Evolutionary conservation across 768 basidiomycete genomes (phyloP).

Genomic region (Pleurotus pulmonarius): DNA sequence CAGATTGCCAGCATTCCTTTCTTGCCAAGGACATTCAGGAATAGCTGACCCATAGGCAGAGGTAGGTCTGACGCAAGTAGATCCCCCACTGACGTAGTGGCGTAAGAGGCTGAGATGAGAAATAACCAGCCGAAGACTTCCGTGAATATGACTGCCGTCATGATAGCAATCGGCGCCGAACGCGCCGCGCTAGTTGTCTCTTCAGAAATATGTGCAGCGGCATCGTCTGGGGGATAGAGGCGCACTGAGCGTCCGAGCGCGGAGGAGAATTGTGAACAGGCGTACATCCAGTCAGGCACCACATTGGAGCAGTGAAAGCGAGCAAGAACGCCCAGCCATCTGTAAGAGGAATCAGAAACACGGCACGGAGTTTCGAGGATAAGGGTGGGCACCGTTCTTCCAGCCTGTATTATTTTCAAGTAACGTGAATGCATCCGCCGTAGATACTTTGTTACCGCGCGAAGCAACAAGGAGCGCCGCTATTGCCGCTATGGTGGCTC

Average conservation of each 20-base stretch:
- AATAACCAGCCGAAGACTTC: conserved; percentile 52
- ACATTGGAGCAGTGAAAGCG: conserved; percentile 62
- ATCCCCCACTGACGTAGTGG: conserved; percentile 42
- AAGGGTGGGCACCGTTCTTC: conserved; percentile 37
- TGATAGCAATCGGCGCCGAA: conserved; percentile 57
- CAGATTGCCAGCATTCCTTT: conserved; percentile 58
- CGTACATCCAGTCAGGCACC: conserved; percentile 63
- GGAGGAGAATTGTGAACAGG: neutral
- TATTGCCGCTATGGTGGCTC: conserved; percentile 54
- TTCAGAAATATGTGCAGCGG: conserved; percentile 63
- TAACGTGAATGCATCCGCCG: conserved; percentile 53
- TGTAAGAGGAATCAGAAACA: conserved; percentile 14
- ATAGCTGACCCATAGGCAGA: conserved; percentile 60
- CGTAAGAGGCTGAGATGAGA: conserved; percentile 54
- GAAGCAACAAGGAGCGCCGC: conserved; percentile 47
- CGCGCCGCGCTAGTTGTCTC: conserved; percentile 53
- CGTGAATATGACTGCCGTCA: conserved; percentile 49
- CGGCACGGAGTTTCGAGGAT: neutral
- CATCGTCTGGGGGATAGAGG: conserved; percentile 44
- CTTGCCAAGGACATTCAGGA: conserved; percentile 53
- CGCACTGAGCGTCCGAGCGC: neutral
- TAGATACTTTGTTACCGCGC: conserved; percentile 43
- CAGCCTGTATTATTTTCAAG: conserved; percentile 64
- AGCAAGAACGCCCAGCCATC: conserved; percentile 63
- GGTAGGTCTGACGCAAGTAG: conserved; percentile 43